Percentiles rank a stretch among this genome's conserved stretches.
Conservation (phyloP, 2,329 filamentous ascomycete genomes). For the Pseudogymnoascus sp. region DNA sequence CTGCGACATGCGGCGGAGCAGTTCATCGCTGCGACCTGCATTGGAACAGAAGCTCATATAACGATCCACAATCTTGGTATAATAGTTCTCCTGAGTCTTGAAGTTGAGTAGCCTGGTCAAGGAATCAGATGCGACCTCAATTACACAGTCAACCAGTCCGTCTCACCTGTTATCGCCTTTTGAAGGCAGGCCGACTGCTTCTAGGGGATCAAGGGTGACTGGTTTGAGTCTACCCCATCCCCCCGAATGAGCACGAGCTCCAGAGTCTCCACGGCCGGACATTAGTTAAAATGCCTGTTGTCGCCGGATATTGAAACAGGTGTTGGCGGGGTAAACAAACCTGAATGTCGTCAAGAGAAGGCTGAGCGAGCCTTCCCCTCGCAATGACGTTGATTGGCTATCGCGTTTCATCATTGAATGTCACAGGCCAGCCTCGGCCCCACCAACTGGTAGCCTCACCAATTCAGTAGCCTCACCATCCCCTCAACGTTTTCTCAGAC, state of each 20-base stretch:
- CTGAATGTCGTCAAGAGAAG: slow-evolving; percentile 8
- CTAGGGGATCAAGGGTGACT: slow-evolving; percentile 66
- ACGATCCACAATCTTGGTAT: slow-evolving; percentile 76
- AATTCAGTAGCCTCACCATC: neutral
- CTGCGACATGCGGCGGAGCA: slow-evolving; percentile 67
- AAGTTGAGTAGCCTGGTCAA: slow-evolving; percentile 56
- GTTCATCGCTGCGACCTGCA: slow-evolving; percentile 60
- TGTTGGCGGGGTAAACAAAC: slow-evolving; percentile 3
- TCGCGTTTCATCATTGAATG: neutral
- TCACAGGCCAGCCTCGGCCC: slow-evolving; percentile 8
- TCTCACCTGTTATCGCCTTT: slow-evolving; percentile 80
- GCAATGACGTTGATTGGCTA: neutral
- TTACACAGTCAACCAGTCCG: neutral
- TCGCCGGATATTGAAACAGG: neutral
- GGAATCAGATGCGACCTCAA: slow-evolving; percentile 4
- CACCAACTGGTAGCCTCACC: slow-evolving; percentile 3
- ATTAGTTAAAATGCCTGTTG: slow-evolving; percentile 5
- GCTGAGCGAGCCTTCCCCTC: neutral
- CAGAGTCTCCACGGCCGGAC: slow-evolving; percentile 16
- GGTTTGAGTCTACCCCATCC: slow-evolving; percentile 68
- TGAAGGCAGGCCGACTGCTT: slow-evolving; percentile 76
- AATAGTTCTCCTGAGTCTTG: slow-evolving; percentile 78
- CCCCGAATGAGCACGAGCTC: slow-evolving; percentile 33
- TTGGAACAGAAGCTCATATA: slow-evolving; percentile 85
- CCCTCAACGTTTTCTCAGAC: neutral